Percentiles rank a stretch among this genome's conserved stretches.
phyloP scores from a whole-genome alignment of 345 rosid species.

The Rhodamnia rubescens region DNA sequence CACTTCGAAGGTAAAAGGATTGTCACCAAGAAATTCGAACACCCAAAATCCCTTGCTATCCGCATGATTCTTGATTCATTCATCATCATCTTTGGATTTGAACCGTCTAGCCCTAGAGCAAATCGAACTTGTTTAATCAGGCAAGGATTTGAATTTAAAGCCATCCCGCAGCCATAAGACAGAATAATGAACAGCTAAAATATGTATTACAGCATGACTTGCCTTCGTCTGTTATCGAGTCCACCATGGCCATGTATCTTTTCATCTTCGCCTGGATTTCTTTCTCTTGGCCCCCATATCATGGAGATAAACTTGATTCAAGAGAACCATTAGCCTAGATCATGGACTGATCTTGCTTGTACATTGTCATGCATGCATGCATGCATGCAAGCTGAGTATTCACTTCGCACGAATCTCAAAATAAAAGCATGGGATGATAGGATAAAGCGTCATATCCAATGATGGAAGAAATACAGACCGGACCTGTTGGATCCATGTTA shows the following conservation, averaged over 20 bases:
- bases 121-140: background rate
- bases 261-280: conserved; percentile 90
- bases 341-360: background rate
- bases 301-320: conserved; percentile 58
- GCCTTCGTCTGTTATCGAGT: conserved; percentile 94
- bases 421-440: background rate
- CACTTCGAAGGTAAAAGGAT: too few relatives aligned
- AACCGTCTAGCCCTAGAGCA: conserved; percentile 62
- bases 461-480: conserved; percentile 30
- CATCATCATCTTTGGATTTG: conserved; percentile 68
- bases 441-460: background rate
- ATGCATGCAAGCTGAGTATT: background rate
- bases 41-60: conserved; percentile 78
- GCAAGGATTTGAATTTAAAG: background rate
- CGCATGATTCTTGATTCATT: conserved; percentile 65
- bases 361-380: background rate
- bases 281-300: too few relatives aligned
- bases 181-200: background rate
- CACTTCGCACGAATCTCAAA: background rate
- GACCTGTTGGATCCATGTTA: conserved; percentile 88
- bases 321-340: background rate
- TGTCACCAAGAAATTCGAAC: too few relatives aligned
- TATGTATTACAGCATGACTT: background rate
- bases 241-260: conserved; percentile 93
- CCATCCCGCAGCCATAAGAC: background rate